Evolutionary conservation across 306 rosid genomes (phyloP), one percentile per base, ranked within the genome.

Genomic region (Mimosa pudica): DNA sequence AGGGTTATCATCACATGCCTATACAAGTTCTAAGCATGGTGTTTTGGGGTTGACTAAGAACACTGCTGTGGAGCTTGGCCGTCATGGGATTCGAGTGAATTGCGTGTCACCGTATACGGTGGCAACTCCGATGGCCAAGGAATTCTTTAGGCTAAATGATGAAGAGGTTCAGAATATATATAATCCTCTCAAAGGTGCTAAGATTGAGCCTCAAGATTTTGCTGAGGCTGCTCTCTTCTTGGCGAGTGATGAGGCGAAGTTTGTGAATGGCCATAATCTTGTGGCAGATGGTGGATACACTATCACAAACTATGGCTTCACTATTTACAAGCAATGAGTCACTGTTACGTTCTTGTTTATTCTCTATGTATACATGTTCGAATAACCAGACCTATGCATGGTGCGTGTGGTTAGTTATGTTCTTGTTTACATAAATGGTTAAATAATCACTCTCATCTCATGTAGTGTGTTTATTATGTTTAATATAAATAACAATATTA

Each of bases 201-300:
- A 18, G 12, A 9, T 20, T 24, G 65, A 8, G 4, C 65, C 65
- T 9, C 14, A 58, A 24, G 65, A 58, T 58, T 20, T 58, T 8
- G 65, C 65, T 18, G 35, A 58, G 12, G 36, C 65, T 20, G 35
- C 65, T 16, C 80, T 89, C 4, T 90, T 81, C 66, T 54, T 90
- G 51, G 95, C n/a, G 0, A 82, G 89, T 54, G 88, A 90, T 47
- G 84, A 81, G 16, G 84, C 95, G 3, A 85, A 82, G 74, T 90
- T 64, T 45, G 91, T 90, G 2, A 85, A 87, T 75, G 91, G 96
- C 0, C 89, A 80, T 54, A 64, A 91, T 57, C 81, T 89, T 7
- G n/a, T 89, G 33, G 44, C 89, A 1, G 92, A 89, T 68, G 95
- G 92, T 68, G 92, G 91, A n/a, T 89, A 70, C 7, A 74, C 82